Evolutionary conservation across 306 rosid genomes (phyloP), one percentile per base, ranked within the genome.

Genomic region (Acacia confusa): DNA sequence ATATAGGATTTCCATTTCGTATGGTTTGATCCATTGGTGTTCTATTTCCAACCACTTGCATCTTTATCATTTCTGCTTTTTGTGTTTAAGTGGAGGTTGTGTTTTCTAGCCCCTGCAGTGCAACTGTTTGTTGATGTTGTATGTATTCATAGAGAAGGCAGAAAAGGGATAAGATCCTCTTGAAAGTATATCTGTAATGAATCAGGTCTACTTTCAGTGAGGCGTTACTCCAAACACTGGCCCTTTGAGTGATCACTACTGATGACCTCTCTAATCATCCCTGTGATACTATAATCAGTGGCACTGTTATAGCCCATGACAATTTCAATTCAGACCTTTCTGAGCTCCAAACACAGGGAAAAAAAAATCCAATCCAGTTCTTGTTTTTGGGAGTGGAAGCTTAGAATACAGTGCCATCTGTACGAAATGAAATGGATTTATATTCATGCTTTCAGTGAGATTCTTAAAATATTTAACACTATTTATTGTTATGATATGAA

Each of bases 401-500:
- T 55, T 69, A 41, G 71, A 58, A 30, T 71, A 9, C 61, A 22
- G 45, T 67, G 30, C 55, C 53, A 67, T 24, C 81, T 52, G 67
- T 68, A 3, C 67, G 53, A 52, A 52, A 63, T 50, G 7, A 72
- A 47, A 24, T 34, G n/a, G 66, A 47, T 63, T 73, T 36, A 74
- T 44, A 32, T 60, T 71, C 7, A 19, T 6, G 10, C 22, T 52
- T 52, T 52, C 53, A 1, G 7, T 4, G 53, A 47, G 53, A 16
- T 47, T 47, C 7, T 16, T 47, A 47, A 47, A 47, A 16, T 47
- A 47, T 15, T 47, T 16, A 47, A 4, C 20, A 16, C 44, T 28
- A 30, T 75, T 76, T 22, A 17, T 58, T n/a, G 64, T 34, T 20
- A 53, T 30, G 43, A n/a, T 38, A 41, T 79, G 78, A 53, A 79